Percentiles rank a stretch among this genome's conserved stretches.
Evolutionary conservation across 176 grass and related monocot genomes (phyloP).

Genomic region (Ananas comosus): DNA sequence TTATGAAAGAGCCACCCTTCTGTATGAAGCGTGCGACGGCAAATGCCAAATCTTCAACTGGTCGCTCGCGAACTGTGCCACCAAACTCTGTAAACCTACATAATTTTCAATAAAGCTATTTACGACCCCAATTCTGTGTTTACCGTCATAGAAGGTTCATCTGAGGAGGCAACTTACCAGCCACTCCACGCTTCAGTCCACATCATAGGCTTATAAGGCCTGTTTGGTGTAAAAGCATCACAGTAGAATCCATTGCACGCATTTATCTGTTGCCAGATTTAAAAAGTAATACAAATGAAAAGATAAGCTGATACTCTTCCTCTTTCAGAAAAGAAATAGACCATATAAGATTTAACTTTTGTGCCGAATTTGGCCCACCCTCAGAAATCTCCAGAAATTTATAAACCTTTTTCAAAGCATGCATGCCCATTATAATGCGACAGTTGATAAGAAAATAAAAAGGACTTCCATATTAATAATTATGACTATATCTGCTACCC

Average conservation of each 20-base stretch:
- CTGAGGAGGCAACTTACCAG: constrained; percentile 41
- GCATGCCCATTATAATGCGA: no score
- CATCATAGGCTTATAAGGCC: constrained; percentile 81
- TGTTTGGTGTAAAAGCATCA: constrained; percentile 86
- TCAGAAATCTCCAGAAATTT: no score
- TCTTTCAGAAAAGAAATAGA: not conserved
- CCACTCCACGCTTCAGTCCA: constrained; percentile 99
- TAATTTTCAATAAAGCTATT: constrained; percentile 11
- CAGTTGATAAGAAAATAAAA: no score
- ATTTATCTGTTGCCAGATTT: constrained; percentile 65
- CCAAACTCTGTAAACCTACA: constrained; percentile 97
- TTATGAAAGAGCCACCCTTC: constrained; percentile 98
- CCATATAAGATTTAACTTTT: no score
- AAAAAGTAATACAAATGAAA: constrained; percentile 5
- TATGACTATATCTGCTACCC: no score
- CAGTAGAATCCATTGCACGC: constrained; percentile 99
- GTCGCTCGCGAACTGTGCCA: constrained; percentile 74
- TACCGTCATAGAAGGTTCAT: not conserved
- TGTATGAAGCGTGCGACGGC: constrained; percentile 88
- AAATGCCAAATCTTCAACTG: constrained; percentile 89
- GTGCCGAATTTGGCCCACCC: no score
- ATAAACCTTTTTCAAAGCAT: not conserved
- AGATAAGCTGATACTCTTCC: not conserved
- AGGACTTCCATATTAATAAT: no score
- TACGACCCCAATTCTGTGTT: not conserved